Conservation (phyloP, 441 rosid genomes). For the Lagerstroemia fauriei region DNA sequence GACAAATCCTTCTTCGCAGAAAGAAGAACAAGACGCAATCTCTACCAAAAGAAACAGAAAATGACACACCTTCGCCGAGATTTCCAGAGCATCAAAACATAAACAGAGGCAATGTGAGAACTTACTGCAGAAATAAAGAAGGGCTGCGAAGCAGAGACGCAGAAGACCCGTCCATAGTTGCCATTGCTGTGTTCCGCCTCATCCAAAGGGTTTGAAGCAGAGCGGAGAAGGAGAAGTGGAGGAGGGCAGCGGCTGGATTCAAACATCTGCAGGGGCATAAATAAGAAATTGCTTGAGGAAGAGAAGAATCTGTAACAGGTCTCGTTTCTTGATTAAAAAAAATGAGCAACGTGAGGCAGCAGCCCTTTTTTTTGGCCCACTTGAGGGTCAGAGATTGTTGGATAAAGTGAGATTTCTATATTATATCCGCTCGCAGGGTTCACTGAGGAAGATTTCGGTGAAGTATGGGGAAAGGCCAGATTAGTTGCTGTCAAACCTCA, state of each 20-base stretch:
- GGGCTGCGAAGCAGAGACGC: slow-evolving; percentile 28
- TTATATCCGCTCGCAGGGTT: no score
- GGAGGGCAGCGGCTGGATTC: no score
- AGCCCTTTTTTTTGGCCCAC: no score
- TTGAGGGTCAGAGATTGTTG: no score
- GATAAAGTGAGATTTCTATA: no score
- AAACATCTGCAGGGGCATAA: neutral
- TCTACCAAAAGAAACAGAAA: no score
- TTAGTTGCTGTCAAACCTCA: no score
- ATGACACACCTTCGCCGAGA: neutral
- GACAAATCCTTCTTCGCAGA: neutral
- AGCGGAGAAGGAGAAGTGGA: no score
- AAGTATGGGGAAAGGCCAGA: no score
- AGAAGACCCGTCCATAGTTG: no score
- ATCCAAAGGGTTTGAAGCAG: neutral
- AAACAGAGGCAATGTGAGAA: neutral
- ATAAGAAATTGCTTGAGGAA: neutral
- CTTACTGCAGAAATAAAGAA: slow-evolving; percentile 49
- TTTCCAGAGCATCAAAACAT: neutral
- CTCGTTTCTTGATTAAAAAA: neutral
- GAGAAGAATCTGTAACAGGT: neutral
- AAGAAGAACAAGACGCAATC: neutral
- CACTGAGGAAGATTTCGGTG: no score
- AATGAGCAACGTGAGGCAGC: neutral
- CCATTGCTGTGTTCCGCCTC: neutral